These are phyloP conservation scores for Calonectria pauciramosa DNA, from an alignment of 2,329 filamentous ascomycete genomes.

Conservation along the genomic window DNA sequence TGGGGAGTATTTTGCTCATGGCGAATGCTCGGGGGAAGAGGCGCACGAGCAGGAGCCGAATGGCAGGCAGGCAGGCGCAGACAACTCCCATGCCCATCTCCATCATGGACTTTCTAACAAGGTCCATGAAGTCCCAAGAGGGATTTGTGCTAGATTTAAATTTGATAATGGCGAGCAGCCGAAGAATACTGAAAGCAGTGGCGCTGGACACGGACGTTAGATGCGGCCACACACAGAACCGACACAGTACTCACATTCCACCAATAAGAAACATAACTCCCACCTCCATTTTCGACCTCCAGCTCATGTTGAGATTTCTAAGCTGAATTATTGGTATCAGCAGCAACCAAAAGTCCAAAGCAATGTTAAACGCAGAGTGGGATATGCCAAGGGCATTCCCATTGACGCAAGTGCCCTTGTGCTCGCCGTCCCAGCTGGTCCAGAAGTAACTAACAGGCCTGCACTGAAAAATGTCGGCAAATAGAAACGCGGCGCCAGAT, in stretches of 20 bases:
- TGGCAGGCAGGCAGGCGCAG: constrained; percentile 55
- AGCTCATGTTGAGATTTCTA: constrained; percentile 56
- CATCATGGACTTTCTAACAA: constrained; percentile 53
- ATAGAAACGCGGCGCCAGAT: constrained; percentile 57
- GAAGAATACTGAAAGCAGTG: constrained; percentile 55
- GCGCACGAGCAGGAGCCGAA: constrained; percentile 52
- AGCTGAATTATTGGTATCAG: constrained; percentile 63
- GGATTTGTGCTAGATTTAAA: constrained; percentile 49
- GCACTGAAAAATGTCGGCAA: constrained; percentile 65
- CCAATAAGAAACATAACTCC: constrained; percentile 66
- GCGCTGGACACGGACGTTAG: constrained; percentile 43
- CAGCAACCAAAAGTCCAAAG: constrained; percentile 66
- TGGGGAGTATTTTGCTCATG: no score
- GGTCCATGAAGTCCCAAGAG: constrained; percentile 52
- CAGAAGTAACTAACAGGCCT: constrained; percentile 66
- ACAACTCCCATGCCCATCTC: constrained; percentile 57
- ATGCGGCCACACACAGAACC: not conserved
- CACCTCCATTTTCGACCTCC: constrained; percentile 64
- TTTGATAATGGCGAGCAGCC: constrained; percentile 50
- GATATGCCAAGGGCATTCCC: constrained; percentile 64
- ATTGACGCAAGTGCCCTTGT: constrained; percentile 62
- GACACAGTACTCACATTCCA: constrained; percentile 54
- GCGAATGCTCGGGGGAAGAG: constrained; percentile 52
- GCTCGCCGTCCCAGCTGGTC: constrained; percentile 64
- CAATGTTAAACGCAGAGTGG: constrained; percentile 66